Evolutionary conservation across 2,329 filamentous ascomycete genomes (phyloP).

Genomic region (Fusarium praegraminearum): DNA sequence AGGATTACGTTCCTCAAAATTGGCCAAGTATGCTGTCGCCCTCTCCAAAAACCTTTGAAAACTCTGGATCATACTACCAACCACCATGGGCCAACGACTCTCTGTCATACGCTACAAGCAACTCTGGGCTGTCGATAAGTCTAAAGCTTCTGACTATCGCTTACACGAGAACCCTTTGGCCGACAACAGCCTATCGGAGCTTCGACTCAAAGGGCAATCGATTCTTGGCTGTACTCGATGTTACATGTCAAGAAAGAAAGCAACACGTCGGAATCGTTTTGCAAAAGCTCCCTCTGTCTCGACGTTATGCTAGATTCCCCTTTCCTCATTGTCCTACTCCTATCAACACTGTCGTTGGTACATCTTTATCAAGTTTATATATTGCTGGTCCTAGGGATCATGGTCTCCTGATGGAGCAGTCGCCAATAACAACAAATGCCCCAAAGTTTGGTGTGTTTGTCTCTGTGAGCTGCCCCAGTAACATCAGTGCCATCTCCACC

Average conservation of each 20-base stretch:
- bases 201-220: not conserved
- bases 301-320: not conserved
- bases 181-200: too few relatives aligned
- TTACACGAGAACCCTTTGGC: not conserved
- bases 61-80: not conserved
- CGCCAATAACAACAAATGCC: not conserved
- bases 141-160: not conserved
- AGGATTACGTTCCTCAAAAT: not conserved
- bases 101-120: not conserved
- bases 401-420: not conserved
- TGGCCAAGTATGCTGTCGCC: not conserved
- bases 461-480: not conserved
- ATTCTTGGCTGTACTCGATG: not conserved
- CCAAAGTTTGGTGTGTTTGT: not conserved
- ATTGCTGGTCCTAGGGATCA: not conserved
- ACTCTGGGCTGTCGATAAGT: not conserved
- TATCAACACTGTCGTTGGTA: not conserved
- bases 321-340: not conserved
- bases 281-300: not conserved
- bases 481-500: too few relatives aligned
- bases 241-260: not conserved
- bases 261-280: not conserved
- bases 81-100: not conserved
- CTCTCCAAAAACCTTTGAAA: not conserved
- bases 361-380: not conserved